A percentile compares a stretch with the other conserved stretches of the same genome.
These are phyloP conservation scores for Ascochyta rabiei DNA, from an alignment of 2,329 filamentous ascomycete species.

Conservation along the genomic window DNA sequence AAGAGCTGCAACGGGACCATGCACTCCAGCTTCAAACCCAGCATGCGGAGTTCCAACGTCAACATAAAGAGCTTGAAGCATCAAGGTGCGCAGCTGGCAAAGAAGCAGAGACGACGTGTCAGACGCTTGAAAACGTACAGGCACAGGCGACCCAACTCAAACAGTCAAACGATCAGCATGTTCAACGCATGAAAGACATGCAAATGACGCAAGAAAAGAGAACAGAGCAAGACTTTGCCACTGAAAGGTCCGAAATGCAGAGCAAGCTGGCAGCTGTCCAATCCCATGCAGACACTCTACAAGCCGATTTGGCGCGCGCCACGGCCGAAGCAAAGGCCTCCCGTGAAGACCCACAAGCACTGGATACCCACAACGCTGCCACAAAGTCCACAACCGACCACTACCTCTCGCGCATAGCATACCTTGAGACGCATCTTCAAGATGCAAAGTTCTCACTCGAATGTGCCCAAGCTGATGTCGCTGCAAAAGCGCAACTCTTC, in stretches of 20 bases:
- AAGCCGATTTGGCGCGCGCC: slow-evolving; percentile 34
- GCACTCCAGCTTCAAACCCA: slow-evolving; percentile 32
- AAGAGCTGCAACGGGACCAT: slow-evolving; percentile 27
- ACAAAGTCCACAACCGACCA: background rate
- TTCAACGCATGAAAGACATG: background rate
- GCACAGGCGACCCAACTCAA: slow-evolving; percentile 23
- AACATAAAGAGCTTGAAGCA: slow-evolving; percentile 24
- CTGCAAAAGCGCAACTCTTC: slow-evolving; percentile 35
- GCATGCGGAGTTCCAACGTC: slow-evolving; percentile 30
- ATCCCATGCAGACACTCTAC: slow-evolving; percentile 31
- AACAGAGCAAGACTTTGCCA: slow-evolving; percentile 3
- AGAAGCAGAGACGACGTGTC: slow-evolving; percentile 17
- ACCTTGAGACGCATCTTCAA: slow-evolving; percentile 33
- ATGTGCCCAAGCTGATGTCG: slow-evolving; percentile 32
- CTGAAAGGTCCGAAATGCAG: slow-evolving; percentile 18
- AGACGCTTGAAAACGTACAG: slow-evolving; percentile 22
- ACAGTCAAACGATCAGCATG: slow-evolving; percentile 16
- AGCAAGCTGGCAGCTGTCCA: slow-evolving; percentile 35
- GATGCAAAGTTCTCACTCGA: slow-evolving; percentile 34
- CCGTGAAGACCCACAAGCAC: slow-evolving; percentile 31
- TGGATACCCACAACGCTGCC: background rate
- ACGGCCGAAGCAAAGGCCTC: slow-evolving; percentile 32
- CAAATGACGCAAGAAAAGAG: slow-evolving; percentile 8
- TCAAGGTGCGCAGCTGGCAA: slow-evolving; percentile 23
- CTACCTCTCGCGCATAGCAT: slow-evolving; percentile 8